Base-by-base conservation (phyloP, 805 yeast species). In the Wickerhamiella occidentalis region DNA sequence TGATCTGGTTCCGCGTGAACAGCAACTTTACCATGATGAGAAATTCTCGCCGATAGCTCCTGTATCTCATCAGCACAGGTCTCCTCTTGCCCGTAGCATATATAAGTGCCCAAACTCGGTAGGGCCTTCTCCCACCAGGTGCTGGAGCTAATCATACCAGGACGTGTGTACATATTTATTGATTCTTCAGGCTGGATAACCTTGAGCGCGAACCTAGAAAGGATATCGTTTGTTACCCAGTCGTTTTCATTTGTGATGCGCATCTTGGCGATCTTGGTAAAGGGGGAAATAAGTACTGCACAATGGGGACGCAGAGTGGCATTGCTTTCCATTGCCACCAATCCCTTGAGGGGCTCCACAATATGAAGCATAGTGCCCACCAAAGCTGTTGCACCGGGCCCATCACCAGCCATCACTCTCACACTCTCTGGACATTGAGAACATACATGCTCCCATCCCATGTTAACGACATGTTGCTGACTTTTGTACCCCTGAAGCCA, bases 41-140 rank as follows among this genome's bases (percentile, higher is more conserved):
- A 49, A 38, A 69, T 54, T 11, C 51, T 45, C 5, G 46, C 47
- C 11, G 62, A 59, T 45, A 74, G 61, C 29, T 60, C 58, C 45
- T 62, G 65, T 23, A 72, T 65, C 36, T 72, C 73, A 0, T 55
- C 51, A n/a, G 64, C 60, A 37, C 68, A 56, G 13, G 63, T 57
- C 55, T 76, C 79, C 25, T 67, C 65, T 3, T 60, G 59, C 1
- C 80, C 79, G 59, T 68, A 73, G 17, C 65, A 59, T 3, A 75
- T 46, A 7, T 70, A 56, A 9, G 68, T 52, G 0, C 79, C 79
- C 9, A 56, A 55, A 8, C 54, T 55, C 0, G 78, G 78, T 25
- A 70, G 56, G 1, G 74, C 68, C 3, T 56, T 53, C 12, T 56
- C 50, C 78, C 78, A 75, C 54, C 66, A 57, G 3, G 59, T 58